A percentile compares a stretch with the other conserved stretches of the same genome.
Conservation (phyloP, 805 yeast genomes). For the Wickerhamomyces subpelliculosus region DNA sequence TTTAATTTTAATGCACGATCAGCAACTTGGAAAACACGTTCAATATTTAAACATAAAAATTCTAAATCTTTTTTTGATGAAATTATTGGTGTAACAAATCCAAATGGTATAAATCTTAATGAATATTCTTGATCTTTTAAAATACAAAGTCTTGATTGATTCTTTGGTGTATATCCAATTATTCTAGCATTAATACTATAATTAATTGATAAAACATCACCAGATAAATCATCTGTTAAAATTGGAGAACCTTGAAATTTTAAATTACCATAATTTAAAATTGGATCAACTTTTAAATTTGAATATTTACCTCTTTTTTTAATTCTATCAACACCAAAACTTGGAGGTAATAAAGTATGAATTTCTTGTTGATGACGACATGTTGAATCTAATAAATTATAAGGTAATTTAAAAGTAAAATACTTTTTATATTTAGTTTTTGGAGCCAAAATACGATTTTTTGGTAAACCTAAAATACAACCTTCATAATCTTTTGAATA, state of each 20-base stretch:
- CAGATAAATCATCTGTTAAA: conserved; percentile 41
- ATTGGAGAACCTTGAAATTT: conserved; percentile 48
- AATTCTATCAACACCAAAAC: conserved; percentile 30
- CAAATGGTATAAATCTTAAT: conserved; percentile 34
- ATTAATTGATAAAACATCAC: conserved; percentile 38
- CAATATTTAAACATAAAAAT: conserved; percentile 6
- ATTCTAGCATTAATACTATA: conserved; percentile 52
- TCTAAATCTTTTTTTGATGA: conserved; percentile 8
- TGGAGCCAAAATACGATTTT: conserved; percentile 42
- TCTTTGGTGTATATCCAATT: conserved; percentile 36
- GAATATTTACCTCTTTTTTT: conserved; percentile 25
- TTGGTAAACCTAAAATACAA: conserved; percentile 40
- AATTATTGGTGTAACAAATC: conserved; percentile 21
- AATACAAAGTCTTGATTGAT: conserved; percentile 20
- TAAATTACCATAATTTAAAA: conserved; percentile 43
- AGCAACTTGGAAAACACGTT: conserved; percentile 12
- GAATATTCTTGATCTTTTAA: conserved; percentile 29
- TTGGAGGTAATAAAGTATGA: conserved; percentile 34
- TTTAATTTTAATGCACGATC: conserved; percentile 11
- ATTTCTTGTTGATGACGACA: conserved; percentile 39
- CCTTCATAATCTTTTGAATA: conserved; percentile 43
- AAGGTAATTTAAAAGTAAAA: conserved; percentile 53
- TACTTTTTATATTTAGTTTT: conserved; percentile 46
- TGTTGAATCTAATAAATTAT: conserved; percentile 42
- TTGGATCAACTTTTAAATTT: conserved; percentile 23